Evolutionary conservation across 2,329 filamentous ascomycete species (phyloP).

Genomic region (Knufia petricola): DNA sequence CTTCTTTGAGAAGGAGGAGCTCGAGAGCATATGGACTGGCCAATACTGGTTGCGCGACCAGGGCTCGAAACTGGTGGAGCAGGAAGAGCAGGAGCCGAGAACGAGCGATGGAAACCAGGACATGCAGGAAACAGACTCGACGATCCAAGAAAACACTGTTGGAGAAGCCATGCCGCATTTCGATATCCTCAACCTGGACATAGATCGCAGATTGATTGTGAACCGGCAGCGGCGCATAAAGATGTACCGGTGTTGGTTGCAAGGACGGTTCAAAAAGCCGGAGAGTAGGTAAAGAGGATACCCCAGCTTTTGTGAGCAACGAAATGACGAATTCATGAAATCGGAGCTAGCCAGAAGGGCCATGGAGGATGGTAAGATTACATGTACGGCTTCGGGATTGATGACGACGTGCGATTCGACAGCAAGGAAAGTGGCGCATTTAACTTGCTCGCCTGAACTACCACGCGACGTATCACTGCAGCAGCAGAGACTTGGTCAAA

Average conservation of each 20-base stretch:
- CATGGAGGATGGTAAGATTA: background rate
- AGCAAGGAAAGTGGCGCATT: no score
- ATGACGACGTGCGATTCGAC: background rate
- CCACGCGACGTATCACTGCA: no score
- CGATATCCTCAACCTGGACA: constrained; percentile 65
- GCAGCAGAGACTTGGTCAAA: no score
- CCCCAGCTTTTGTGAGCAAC: no score
- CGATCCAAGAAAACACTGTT: constrained; percentile 13
- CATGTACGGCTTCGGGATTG: background rate
- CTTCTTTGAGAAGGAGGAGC: constrained; percentile 84
- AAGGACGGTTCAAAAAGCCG: constrained; percentile 35
- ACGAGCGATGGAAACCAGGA: no score
- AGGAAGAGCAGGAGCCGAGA: constrained; percentile 9
- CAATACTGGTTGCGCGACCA: no score
- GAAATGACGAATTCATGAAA: no score
- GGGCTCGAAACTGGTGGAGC: background rate
- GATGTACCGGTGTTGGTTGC: constrained; percentile 92
- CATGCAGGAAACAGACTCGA: constrained; percentile 5
- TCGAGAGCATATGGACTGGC: constrained; percentile 67
- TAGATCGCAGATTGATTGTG: constrained; percentile 81
- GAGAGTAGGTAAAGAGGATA: background rate
- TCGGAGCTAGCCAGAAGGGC: no score
- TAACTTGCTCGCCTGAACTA: no score
- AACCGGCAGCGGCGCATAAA: constrained; percentile 85
- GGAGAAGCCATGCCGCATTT: constrained; percentile 39